These are phyloP conservation scores for Hyphodiscus sp. DNA, from an alignment of 2,329 filamentous ascomycete genomes.

Conservation along the genomic window DNA sequence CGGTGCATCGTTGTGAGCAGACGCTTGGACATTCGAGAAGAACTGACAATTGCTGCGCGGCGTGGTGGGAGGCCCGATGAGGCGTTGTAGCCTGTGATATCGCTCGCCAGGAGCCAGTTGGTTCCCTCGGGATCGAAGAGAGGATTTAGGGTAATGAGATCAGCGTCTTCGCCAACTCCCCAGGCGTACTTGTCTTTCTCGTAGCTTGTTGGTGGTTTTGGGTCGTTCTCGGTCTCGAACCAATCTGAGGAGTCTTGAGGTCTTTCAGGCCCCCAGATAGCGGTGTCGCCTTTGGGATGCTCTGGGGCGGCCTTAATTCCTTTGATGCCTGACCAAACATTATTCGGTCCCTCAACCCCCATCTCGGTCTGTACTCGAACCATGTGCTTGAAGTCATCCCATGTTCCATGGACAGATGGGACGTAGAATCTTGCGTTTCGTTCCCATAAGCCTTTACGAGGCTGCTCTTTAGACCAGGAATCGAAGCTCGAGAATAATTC, in stretches of 20 bases:
- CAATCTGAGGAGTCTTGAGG: conserved; percentile 62
- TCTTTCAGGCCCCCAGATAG: conserved; percentile 79
- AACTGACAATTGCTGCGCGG: conserved; percentile 82
- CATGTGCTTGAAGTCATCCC: conserved; percentile 76
- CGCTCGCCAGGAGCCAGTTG: conserved; percentile 73
- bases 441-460: conserved; percentile 76
- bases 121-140: conserved; percentile 87
- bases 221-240: conserved; percentile 67
- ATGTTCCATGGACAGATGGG: conserved; percentile 67
- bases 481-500: conserved; percentile 64
- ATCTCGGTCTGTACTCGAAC: conserved; percentile 69
- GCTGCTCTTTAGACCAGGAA: conserved; percentile 64
- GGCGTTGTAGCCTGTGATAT: conserved; percentile 79
- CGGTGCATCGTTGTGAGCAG: conserved; percentile 84
- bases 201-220: conserved; percentile 61
- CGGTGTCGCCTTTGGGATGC: conserved; percentile 44
- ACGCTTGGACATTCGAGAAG: conserved; percentile 72
- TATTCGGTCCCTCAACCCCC: conserved; percentile 58
- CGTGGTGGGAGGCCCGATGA: conserved; percentile 59
- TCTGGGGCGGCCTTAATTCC: conserved; percentile 29
- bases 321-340: conserved; percentile 53
- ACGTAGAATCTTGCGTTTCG: conserved; percentile 73
- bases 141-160: conserved; percentile 86
- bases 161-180: conserved; percentile 86
- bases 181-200: conserved; percentile 78